phyloP scores from a whole-genome alignment of 164 flowering plant species.

The Malania oleifera region DNA sequence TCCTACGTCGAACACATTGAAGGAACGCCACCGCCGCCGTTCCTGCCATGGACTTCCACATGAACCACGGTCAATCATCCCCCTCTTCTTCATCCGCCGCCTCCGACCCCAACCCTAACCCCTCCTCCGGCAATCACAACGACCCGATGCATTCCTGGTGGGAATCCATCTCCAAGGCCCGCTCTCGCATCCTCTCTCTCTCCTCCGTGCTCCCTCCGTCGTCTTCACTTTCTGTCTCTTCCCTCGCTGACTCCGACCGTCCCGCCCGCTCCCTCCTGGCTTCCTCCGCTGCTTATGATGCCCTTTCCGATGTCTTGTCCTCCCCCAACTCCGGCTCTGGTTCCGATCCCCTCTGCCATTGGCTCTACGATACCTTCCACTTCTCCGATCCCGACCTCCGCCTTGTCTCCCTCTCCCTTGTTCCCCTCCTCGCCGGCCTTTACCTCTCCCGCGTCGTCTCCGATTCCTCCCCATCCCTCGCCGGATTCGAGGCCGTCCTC shows the following conservation, averaged over 20 bases:
- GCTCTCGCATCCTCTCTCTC: conserved; percentile 67
- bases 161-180: conserved; percentile 87
- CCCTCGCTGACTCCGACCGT: conserved; percentile 84
- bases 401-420: conserved; percentile 71
- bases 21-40: too few relatives aligned
- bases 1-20: too few relatives aligned
- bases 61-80: background rate
- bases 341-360: conserved; percentile 83
- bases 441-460: conserved; percentile 69
- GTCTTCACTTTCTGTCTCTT: conserved; percentile 30
- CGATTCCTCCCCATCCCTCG: conserved; percentile 37
- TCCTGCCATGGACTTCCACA: conserved; percentile 1
- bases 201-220: conserved; percentile 45
- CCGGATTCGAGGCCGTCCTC: conserved; percentile 89
- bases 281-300: conserved; percentile 45
- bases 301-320: conserved; percentile 52
- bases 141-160: conserved; percentile 87
- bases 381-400: conserved; percentile 80
- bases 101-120: background rate
- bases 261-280: conserved; percentile 84
- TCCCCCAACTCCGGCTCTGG: conserved; percentile 65
- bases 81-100: background rate
- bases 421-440: conserved; percentile 63
- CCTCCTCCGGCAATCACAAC: conserved; percentile 17
- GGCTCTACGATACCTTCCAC: conserved; percentile 92